These are phyloP conservation scores for Talaromyces wortmannii DNA, from an alignment of 495 filamentous ascomycete species.

Conservation along the genomic window DNA sequence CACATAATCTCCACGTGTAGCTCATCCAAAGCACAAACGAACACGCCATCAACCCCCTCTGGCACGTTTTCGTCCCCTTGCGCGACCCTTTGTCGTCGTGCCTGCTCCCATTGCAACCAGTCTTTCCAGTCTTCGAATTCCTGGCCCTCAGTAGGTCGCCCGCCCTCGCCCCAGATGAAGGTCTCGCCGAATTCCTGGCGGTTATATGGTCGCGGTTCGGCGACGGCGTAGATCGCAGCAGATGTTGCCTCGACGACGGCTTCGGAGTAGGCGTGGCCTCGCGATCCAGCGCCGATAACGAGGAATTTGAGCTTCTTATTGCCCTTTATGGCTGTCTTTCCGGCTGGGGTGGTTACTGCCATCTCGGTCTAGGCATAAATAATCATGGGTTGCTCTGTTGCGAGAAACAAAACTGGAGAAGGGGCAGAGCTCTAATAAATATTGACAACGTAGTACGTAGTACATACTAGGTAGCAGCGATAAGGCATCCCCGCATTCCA, in stretches of 20 bases:
- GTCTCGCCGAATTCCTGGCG: constrained; percentile 56
- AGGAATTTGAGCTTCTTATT: constrained; percentile 45
- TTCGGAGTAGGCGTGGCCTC: constrained; percentile 69
- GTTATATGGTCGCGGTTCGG: constrained; percentile 76
- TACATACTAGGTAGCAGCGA: neutral
- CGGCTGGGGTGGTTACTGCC: neutral
- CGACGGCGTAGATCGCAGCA: constrained; percentile 65
- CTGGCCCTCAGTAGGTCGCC: constrained; percentile 43
- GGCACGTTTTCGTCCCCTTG: constrained; percentile 3
- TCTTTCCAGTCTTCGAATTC: constrained; percentile 69
- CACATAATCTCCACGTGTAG: constrained; percentile 74
- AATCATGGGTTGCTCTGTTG: neutral
- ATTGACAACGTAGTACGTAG: no score
- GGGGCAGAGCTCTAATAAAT: no score
- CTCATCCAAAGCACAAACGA: constrained; percentile 86
- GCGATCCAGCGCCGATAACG: constrained; percentile 82
- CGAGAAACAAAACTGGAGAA: no score
- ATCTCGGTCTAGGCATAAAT: neutral
- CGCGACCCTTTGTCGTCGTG: constrained; percentile 34
- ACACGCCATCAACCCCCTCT: constrained; percentile 61
- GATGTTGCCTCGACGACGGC: constrained; percentile 54
- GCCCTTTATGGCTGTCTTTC: neutral
- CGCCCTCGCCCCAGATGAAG: constrained; percentile 56
- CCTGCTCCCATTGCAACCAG: constrained; percentile 58
- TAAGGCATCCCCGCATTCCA: constrained; percentile 2